These are phyloP conservation scores for Simplicillium sp. DNA, from an alignment of 2,329 filamentous ascomycete species.

Conservation along the genomic window DNA sequence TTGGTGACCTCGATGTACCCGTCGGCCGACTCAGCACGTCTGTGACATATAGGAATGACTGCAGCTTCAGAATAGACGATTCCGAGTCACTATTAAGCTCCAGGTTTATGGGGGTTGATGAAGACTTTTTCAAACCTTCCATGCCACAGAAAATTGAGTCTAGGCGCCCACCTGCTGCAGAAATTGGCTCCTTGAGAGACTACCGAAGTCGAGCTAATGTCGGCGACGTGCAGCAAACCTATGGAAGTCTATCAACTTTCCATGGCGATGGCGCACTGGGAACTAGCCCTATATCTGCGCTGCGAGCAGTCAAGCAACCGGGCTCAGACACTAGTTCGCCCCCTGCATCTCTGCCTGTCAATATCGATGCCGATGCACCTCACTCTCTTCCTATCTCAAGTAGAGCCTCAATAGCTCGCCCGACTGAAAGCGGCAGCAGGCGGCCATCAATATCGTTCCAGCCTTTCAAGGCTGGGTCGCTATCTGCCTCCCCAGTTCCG, in stretches of 20 bases:
- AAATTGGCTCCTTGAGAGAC: slow-evolving; percentile 69
- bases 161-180: slow-evolving; percentile 27
- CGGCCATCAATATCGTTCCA: slow-evolving; percentile 84
- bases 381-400: slow-evolving; percentile 43
- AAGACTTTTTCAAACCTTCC: slow-evolving; percentile 77
- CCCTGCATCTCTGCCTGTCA: slow-evolving; percentile 38
- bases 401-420: slow-evolving; percentile 19
- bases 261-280: slow-evolving; percentile 69
- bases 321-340: slow-evolving; percentile 56
- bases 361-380: slow-evolving; percentile 33
- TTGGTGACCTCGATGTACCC: slow-evolving; percentile 78
- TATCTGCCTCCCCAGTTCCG: slow-evolving; percentile 75
- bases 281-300: slow-evolving; percentile 77
- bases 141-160: slow-evolving; percentile 45
- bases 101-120: slow-evolving; percentile 84
- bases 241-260: slow-evolving; percentile 84
- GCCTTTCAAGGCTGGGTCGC: slow-evolving; percentile 89
- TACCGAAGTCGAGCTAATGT: slow-evolving; percentile 37
- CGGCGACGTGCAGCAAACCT: slow-evolving; percentile 65
- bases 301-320: slow-evolving; percentile 56
- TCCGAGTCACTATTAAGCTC: slow-evolving; percentile 86
- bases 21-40: slow-evolving; percentile 74
- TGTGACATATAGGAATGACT: slow-evolving; percentile 79
- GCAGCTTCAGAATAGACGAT: slow-evolving; percentile 85
- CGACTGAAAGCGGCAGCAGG: slow-evolving; percentile 45